Base-by-base conservation (phyloP, 805 yeast genomes). In the Saturnispora hagleri region DNA sequence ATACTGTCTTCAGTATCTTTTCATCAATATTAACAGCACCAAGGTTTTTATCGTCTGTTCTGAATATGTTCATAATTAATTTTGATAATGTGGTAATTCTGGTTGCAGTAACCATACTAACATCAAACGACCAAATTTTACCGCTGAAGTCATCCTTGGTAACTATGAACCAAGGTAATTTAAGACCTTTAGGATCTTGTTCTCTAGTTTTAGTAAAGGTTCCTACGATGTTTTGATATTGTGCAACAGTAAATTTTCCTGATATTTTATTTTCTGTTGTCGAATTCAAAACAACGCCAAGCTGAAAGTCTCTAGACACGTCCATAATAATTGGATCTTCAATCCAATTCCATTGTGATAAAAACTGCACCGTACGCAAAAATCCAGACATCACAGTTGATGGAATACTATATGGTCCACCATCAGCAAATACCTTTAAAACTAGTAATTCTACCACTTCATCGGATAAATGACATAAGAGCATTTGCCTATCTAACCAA, bases 331-430 rank as follows among this genome's bases (percentile, higher is more conserved):
- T 69, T 1, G 96, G 85, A 46, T 84, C 89, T 56, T 86, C 95
- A 60, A 80, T 84, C 99, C 99, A 93, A 66, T 93, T 89, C 99
- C 99, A 93, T 43, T 69, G 69, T 26, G 95, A 76, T 44, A 93
- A 65, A 60, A 84, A 86, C 46, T 78, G 72, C 38, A 93, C 64
- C 12, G 83, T 76, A 53, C 93, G 82, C 53, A 87, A 70, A 63
- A 93, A 89, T 5, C 96, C 99, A 51, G 84, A 76, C 55, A 81
- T 83, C 8, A 84, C 81, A 51, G 91, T 82, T 27, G 84, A 79
- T 3, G 99, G 98, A 2, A 80, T 76, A 1, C 80, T 74, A 69
- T 77, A 90, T n/a, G 97, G 96, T 0, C 86, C 82, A 8, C 90
- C 83, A 62, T 89, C 95, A 45, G 89, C 84, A 69, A 91, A 93